Evolutionary conservation across 306 rosid species (phyloP), one percentile per base, ranked within the genome.

Genomic region (peach (Prunus persica)): DNA sequence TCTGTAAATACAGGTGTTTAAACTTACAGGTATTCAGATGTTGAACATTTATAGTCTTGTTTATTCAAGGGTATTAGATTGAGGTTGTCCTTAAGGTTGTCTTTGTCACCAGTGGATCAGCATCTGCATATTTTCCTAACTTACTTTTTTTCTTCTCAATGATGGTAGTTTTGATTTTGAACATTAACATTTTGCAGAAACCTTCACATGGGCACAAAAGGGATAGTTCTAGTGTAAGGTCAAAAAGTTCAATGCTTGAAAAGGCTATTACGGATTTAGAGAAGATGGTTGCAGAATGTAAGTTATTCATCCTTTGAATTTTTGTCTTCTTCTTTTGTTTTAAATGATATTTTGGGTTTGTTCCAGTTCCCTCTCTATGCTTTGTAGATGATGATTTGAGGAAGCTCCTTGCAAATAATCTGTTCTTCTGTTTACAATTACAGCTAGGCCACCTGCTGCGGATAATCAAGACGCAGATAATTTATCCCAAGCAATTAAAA

Each of bases 251-350:
- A 55, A 77, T 88, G 85, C 97, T 95, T 64, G 99, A 95, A 83
- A 92, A 88, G 87, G 89, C 99, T 82, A 89, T 95, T 71, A 83
- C 91, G 63, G 99, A 95, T 83, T 81, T 95, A 75, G 97, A 95
- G 85, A 93, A 81, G 89, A 91, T 89, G 97, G 99, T 95, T 64
- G 96, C 99, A 16, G 97, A 95, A 84, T 92, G 99, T 95, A 86
- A 89, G 97, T 69, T 69, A 60, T 32, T 68, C 49, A 66, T 76
- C 68, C 65, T 66, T 11, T 83, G 63, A 75, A 58, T 82, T 64
- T 75, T 28, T 75, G 32, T 34, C 9, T 9, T 15, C 24, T 80
- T 74, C 24, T 77, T 69, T 47, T 73, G 67, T 72, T 60, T 24
- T 11, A 60, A 46, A 56, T 19, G 50, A 19, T 55, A 11, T 46